phyloP scores from a whole-genome alignment of 2,329 filamentous ascomycete genomes.

The Nothomitra cinnamomea region DNA sequence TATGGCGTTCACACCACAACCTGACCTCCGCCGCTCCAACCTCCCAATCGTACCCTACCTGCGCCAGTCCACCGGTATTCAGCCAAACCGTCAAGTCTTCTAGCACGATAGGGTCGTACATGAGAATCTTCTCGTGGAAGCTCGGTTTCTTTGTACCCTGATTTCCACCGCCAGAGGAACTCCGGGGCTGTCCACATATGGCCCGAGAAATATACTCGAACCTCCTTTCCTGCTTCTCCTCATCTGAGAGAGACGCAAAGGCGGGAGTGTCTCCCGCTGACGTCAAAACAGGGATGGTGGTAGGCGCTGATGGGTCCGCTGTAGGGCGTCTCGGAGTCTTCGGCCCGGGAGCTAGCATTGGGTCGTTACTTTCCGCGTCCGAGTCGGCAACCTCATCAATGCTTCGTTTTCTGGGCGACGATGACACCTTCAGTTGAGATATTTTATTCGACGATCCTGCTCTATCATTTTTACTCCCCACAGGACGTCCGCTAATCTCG shows the following conservation, averaged over 20 bases:
- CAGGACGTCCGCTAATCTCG: conserved; percentile 9
- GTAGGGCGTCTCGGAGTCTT: conserved; percentile 27
- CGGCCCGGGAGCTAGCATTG: conserved; percentile 22
- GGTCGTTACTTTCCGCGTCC: conserved; percentile 23
- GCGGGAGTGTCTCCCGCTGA: conserved; percentile 19
- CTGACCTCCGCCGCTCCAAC: conserved; percentile 51
- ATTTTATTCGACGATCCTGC: conserved; percentile 11
- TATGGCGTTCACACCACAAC: conserved; percentile 77
- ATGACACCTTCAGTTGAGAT: conserved; percentile 13
- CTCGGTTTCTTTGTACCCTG: conserved; percentile 32
- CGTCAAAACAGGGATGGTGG: conserved; percentile 20
- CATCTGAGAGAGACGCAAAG: not conserved
- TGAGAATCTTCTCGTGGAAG: conserved; percentile 85
- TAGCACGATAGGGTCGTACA: conserved; percentile 80
- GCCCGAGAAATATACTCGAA: conserved; percentile 39
- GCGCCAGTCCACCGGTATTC: conserved; percentile 50
- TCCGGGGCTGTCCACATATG: conserved; percentile 32
- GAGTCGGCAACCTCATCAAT: conserved; percentile 36
- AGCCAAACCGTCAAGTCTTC: conserved; percentile 77
- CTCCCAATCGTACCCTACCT: conserved; percentile 47
- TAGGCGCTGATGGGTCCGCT: not conserved
- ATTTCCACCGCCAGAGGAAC: too few species aligned
- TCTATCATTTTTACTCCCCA: conserved; percentile 11
- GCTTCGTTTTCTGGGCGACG: conserved; percentile 12
- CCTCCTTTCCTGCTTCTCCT: conserved; percentile 26